Evolutionary conservation across 2,329 filamentous ascomycete species (phyloP).

Genomic region (Cadophora malorum): DNA sequence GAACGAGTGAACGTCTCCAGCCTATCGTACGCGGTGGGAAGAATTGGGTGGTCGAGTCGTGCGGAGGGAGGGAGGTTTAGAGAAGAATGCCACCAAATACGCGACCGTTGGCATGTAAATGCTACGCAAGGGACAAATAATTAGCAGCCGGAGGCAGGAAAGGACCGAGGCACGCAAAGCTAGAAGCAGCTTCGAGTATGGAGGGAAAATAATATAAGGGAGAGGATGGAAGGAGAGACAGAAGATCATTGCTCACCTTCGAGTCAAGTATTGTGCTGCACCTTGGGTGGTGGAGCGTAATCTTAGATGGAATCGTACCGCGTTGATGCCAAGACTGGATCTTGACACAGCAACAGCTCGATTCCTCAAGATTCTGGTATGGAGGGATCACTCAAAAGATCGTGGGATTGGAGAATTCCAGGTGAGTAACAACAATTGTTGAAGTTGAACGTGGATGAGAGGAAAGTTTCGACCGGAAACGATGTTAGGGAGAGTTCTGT

Average conservation of each 20-base stretch:
- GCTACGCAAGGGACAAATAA: slow-evolving; percentile 41
- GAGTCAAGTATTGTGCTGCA: slow-evolving; percentile 27
- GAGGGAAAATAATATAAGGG: slow-evolving; percentile 17
- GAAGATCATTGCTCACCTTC: slow-evolving; percentile 30
- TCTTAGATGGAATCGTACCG: slow-evolving; percentile 33
- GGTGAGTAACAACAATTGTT: slow-evolving; percentile 20
- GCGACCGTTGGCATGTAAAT: slow-evolving; percentile 46
- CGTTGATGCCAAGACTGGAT: slow-evolving; percentile 24
- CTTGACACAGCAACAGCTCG: slow-evolving; percentile 26
- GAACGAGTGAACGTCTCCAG: slow-evolving; percentile 49
- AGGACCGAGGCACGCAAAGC: slow-evolving; percentile 9
- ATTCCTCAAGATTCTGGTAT: slow-evolving; percentile 21
- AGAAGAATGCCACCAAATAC: slow-evolving; percentile 42
- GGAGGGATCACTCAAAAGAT: slow-evolving; percentile 27
- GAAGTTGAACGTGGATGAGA: slow-evolving; percentile 20
- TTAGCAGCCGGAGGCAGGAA: slow-evolving; percentile 36
- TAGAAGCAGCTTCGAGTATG: slow-evolving; percentile 4
- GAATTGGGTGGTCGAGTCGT: slow-evolving; percentile 35
- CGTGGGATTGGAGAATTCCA: slow-evolving; percentile 25
- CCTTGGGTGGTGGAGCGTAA: slow-evolving; percentile 34
- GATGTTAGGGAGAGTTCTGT: slow-evolving; percentile 19
- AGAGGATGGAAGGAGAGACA: background rate
- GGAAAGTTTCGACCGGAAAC: slow-evolving; percentile 16
- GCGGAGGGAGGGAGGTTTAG: slow-evolving; percentile 19
- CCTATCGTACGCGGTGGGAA: slow-evolving; percentile 37